A percentile compares a stretch with the other conserved stretches of the same genome.
Evolutionary conservation across 495 filamentous ascomycete genomes (phyloP).

Genomic region (Echria macrotheca): DNA sequence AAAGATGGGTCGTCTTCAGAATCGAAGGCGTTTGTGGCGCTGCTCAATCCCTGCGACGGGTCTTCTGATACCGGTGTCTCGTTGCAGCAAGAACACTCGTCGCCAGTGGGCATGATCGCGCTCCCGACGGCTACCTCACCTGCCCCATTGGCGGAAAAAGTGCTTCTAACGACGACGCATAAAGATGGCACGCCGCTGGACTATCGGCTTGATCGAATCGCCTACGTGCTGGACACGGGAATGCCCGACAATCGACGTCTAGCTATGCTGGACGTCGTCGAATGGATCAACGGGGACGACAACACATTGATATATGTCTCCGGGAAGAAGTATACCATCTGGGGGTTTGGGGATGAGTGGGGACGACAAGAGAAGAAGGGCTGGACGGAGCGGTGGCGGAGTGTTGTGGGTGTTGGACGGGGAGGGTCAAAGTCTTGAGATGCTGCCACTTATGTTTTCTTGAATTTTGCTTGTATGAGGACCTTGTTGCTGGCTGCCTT

Average conservation of each 20-base stretch:
- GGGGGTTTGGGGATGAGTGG: slow-evolving; percentile 8
- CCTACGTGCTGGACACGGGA: slow-evolving; percentile 1
- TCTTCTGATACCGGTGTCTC: not conserved
- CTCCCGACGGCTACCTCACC: not conserved
- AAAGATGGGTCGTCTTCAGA: not conserved
- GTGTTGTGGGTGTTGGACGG: not conserved
- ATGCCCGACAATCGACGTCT: not conserved
- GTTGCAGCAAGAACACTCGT: not conserved
- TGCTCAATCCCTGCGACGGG: not conserved
- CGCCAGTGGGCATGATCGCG: not conserved
- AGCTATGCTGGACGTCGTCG: not conserved
- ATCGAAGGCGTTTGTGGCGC: not conserved
- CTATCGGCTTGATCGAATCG: too few species aligned
- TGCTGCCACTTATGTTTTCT: too few species aligned
- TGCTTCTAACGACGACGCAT: not conserved
- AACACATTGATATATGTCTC: slow-evolving; percentile 10
- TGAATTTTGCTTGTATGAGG: too few species aligned
- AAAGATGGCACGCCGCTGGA: not conserved
- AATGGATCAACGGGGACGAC: slow-evolving; percentile 8
- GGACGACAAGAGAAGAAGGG: not conserved
- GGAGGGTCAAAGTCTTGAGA: not conserved
- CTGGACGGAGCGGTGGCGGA: slow-evolving; percentile 17
- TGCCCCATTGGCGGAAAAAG: not conserved
- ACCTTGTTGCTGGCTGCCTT: too few species aligned
- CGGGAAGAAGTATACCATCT: slow-evolving; percentile 12